Base-by-base conservation (phyloP, 768 basidiomycete species). In the Zangia roseola region DNA sequence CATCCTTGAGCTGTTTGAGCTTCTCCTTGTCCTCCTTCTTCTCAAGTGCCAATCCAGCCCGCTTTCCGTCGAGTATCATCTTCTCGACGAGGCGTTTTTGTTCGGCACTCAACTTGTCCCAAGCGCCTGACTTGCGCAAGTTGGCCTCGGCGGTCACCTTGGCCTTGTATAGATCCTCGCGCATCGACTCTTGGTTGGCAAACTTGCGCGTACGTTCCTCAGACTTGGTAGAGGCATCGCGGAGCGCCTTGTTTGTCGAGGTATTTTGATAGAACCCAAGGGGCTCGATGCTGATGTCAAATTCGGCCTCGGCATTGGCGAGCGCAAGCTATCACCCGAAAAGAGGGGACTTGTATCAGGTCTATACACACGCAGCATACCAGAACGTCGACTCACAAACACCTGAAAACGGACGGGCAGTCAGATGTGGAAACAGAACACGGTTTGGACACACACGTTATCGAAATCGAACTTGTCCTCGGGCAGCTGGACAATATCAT, bases 211-310 rank as follows among this genome's bases (percentile, higher is more conserved):
- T 70, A 28, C 80, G 70, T 24, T 78, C 75, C 60, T 91, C 86
- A 1, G 86, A 85, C 25, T 76, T 78, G 50, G 82, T 89, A 6
- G 87, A 84, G 2, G 89, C 87, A 61, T 92, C 89, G 6, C 91
- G 79, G 12, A 93, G 74, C 43, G 77, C 81, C 63, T 90, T 83
- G 43, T 75, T 72, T 0, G 83, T 72, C 14, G 88, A 86, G 26
- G 92, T 88, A 52, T 91, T 88, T 61, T 88, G 85, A 60, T 91
- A 88, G 70, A 94, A 93, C 0, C 74, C 68, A 10, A 90, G 72
- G 1, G 83, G 83, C 52, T 86, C 84, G 3, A 72, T 67, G 28
- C 71, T 62, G 8, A 63, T 53, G 39, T 82, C 78, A 21, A 83
- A 70, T 16, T 73, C 64, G 17, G 83, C 77, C 42, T 89, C 86